These are phyloP conservation scores for Amaranthus hypochondriacus DNA, from an alignment of 148 eudicot genomes.

Conservation along the genomic window DNA sequence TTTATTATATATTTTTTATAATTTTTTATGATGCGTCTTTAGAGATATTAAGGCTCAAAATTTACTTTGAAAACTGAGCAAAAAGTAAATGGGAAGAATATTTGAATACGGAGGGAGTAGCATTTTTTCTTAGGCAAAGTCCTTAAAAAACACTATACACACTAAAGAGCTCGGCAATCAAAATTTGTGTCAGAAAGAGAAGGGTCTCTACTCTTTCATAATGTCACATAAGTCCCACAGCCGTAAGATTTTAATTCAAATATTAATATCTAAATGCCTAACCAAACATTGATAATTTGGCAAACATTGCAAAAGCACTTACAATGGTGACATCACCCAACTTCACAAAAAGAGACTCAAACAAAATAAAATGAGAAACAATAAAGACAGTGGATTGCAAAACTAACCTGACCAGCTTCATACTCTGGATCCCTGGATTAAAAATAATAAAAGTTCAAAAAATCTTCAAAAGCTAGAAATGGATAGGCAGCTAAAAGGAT, in stretches of 20 bases:
- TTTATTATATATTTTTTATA: too few species aligned
- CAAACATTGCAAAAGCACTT: neutral
- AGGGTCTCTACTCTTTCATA: neutral
- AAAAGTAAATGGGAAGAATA: too few species aligned
- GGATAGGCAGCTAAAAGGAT: neutral
- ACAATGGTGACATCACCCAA: neutral
- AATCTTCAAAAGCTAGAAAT: conserved; percentile 4
- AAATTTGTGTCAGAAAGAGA: neutral
- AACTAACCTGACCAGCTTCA: conserved; percentile 59
- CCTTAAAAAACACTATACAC: too few species aligned
- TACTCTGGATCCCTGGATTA: conserved; percentile 50
- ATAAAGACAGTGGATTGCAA: neutral
- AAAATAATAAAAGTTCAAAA: neutral
- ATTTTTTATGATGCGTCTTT: too few species aligned
- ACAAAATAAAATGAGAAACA: neutral
- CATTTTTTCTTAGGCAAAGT: too few species aligned
- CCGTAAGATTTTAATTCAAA: neutral
- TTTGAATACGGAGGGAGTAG: too few species aligned
- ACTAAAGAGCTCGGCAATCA: neutral
- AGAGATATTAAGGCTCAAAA: too few species aligned
- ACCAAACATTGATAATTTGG: neutral
- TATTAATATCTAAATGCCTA: neutral
- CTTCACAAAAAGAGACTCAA: neutral
- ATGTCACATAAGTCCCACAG: neutral
- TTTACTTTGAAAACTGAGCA: too few species aligned